These are phyloP conservation scores for Psidium friedrichsthalianum DNA, from an alignment of 345 rosid genomes.

Conservation along the genomic window DNA sequence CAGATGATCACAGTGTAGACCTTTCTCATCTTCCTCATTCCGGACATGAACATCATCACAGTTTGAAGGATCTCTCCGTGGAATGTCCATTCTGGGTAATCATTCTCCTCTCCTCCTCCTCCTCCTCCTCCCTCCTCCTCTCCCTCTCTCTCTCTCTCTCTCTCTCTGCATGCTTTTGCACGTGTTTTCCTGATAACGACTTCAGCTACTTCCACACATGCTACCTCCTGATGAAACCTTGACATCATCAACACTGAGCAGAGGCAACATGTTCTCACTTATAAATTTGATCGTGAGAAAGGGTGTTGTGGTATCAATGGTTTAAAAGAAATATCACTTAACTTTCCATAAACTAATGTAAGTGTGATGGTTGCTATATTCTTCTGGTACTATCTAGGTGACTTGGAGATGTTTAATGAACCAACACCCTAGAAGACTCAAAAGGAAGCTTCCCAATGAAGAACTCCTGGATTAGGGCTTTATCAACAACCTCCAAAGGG, in stretches of 20 bases:
- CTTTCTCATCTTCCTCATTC: constrained; percentile 30
- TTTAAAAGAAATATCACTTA: neutral
- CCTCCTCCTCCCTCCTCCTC: neutral
- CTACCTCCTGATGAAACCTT: neutral
- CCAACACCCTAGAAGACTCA: neutral
- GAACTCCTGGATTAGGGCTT: neutral
- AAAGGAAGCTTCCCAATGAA: neutral
- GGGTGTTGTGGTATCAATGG: neutral
- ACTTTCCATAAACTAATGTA: neutral
- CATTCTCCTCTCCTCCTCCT: neutral
- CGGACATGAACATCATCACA: constrained; percentile 55
- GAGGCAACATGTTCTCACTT: neutral
- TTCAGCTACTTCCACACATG: neutral
- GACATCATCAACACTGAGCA: neutral
- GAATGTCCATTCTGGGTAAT: constrained; percentile 78
- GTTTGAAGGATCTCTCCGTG: constrained; percentile 77
- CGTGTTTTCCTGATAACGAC: neutral
- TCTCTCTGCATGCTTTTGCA: neutral
- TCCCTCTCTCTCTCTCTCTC: neutral
- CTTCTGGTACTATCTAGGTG: neutral
- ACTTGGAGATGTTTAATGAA: neutral
- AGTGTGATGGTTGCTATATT: neutral
- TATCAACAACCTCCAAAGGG: neutral
- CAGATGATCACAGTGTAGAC: constrained; percentile 44
- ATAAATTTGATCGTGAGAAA: neutral